Base-by-base conservation (phyloP, 225 moss, liverwort and hornwort species). In the Sphagnum tenellum region DNA sequence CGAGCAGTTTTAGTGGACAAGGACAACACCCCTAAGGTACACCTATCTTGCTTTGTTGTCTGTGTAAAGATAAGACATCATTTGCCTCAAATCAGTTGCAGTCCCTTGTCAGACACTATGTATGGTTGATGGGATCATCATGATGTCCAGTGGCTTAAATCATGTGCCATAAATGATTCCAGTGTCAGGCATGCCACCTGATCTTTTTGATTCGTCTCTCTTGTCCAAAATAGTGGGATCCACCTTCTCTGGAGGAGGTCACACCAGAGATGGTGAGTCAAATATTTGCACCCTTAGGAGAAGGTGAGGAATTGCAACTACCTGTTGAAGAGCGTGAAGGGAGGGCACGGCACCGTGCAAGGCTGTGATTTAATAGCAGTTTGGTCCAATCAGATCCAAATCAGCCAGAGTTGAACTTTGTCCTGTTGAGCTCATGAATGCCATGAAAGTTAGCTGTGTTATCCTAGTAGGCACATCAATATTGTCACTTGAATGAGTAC, bases 1-100 rank as follows among this genome's bases (percentile, higher is more conserved):
- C 81, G 98, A 75, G 90, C 98, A 67, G 76, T 90, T 70, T 74
- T 93, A 73, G 80, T 93, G 45, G 93, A 98, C 46, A 98, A 98
- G 66, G 93, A 98, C 67, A 90, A 90, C 70, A 77, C 76, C 51
- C 90, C 98, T 44, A 84, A 86, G 91, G 94, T 89, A 76, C 9
- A 0, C 62, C 66, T 55, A 10, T n/a, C 8, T 8, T 50, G 49
- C 60, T 5, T 64, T 4, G 68, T 55, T 12, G 9, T 49, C 44
- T 44, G 50, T 62, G 46, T n/a, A 48, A 47, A 11, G n/a, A 54
- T 12, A n/a, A 11, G 47, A 47, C 53, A 8, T 46, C 44, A 50
- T 4, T 63, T 63, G 2, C n/a, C 12, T n/a, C 50, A 44, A 48
- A 12, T 49, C 62, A 5, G 59, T 48, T 48, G 8, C 13, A 12